Conservation (phyloP, 805 yeast species). For the Ogataea paraovalis region DNA sequence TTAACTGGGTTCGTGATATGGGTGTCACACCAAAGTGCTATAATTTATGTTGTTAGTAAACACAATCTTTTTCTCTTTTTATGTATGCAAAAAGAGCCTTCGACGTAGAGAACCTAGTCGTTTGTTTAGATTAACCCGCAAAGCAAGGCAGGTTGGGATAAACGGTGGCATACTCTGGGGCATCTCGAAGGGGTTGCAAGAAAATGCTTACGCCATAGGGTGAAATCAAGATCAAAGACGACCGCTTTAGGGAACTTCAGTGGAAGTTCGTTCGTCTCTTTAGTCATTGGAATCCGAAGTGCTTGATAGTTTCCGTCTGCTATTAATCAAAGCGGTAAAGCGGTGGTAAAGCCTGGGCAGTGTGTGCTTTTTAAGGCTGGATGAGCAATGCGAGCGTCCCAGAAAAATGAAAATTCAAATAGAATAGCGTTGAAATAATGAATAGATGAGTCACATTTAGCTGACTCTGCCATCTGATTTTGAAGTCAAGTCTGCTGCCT, state of each 20-base stretch:
- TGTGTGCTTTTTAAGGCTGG: no score
- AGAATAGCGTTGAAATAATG: no score
- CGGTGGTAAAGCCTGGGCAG: no score
- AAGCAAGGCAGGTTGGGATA: neutral
- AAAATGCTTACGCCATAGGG: slow-evolving; percentile 61
- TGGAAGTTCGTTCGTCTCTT: neutral
- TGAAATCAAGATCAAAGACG: slow-evolving; percentile 73
- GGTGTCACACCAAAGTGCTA: slow-evolving; percentile 71
- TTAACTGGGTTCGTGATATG: slow-evolving; percentile 57
- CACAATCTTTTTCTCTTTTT: no score
- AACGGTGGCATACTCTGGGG: no score
- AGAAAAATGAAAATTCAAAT: no score
- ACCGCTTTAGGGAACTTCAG: slow-evolving; percentile 44
- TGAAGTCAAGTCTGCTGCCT: no score
- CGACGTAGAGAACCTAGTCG: neutral
- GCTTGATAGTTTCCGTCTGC: no score
- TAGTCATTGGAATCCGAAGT: neutral
- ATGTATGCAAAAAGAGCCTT: neutral
- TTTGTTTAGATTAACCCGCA: neutral
- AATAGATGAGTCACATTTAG: no score
- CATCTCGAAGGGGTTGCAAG: neutral
- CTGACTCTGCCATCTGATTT: no score
- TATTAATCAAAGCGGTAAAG: no score
- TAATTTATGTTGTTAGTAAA: neutral
- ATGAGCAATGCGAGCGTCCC: no score